phyloP scores from a whole-genome alignment of 2,329 filamentous ascomycete species.

The Beauveria bassiana region DNA sequence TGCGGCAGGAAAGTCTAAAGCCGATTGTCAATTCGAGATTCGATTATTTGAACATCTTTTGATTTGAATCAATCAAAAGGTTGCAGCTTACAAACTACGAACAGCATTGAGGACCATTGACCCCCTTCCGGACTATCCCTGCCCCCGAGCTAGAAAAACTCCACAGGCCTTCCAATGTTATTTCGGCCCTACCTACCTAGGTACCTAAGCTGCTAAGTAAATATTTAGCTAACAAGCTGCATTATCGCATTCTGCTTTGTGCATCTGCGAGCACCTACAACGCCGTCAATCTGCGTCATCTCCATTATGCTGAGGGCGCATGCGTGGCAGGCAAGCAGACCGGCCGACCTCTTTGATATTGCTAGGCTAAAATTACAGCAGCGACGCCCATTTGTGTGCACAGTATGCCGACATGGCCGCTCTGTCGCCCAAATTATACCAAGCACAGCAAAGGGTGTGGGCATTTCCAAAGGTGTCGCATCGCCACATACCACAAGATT shows the following conservation, averaged over 20 bases:
- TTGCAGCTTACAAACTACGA: background rate
- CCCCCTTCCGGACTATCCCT: conserved; percentile 9
- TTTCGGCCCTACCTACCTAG: background rate
- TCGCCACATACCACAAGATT: background rate
- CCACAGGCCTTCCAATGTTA: background rate
- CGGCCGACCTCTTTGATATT: background rate
- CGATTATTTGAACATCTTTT: too few relatives aligned
- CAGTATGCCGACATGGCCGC: conserved; percentile 12
- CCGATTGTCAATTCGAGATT: too few relatives aligned
- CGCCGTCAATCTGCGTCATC: conserved; percentile 15
- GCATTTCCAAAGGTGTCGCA: background rate
- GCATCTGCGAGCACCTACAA: background rate
- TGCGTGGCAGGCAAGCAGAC: conserved; percentile 29
- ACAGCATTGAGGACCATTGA: too few relatives aligned
- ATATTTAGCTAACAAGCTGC: background rate
- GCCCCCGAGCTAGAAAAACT: conserved; percentile 8
- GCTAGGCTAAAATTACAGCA: conserved; percentile 8
- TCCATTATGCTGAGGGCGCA: conserved; percentile 36
- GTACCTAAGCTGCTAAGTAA: too few relatives aligned
- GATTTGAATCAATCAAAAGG: background rate
- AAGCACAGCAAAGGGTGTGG: background rate
- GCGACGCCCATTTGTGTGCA: conserved; percentile 31
- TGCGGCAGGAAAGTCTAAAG: too few relatives aligned
- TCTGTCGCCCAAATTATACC: background rate
- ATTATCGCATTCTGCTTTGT: conserved; percentile 1